Evolutionary conservation across 2,329 filamentous ascomycete genomes (phyloP), one percentile per base, ranked within the genome.

Genomic region (Talaromyces sp.): DNA sequence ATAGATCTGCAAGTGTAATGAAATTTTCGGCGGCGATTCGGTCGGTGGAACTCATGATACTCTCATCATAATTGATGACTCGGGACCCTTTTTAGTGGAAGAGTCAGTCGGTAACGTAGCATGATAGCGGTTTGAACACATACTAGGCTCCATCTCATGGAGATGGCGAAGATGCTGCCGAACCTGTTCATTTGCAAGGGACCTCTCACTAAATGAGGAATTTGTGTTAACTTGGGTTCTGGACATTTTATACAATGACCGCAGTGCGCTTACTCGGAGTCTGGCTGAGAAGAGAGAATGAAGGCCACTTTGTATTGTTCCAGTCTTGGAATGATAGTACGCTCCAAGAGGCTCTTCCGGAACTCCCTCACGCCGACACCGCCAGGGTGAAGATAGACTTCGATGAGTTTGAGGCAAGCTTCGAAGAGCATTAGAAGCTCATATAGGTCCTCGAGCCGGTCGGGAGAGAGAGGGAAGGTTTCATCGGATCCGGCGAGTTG

Each of bases 251-350:
- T n/a, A n/a, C n/a, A n/a, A n/a, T n/a, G n/a, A n/a, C n/a, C n/a
- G n/a, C n/a, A 61, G 26, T 13, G 41, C 41, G 60, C 62, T 14
- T 35, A 69, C 66, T 59, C 55, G 0, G 70, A 70, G 9, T 69
- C 67, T 1, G 70, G 65, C 53, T 73, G 70, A 60, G 69, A 65
- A 0, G 67, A 55, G 4, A 73, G 50, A 1, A 73, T 26, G 7
- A 72, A 58, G 50, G 69, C 63, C 11, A 68, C 61, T 59, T 71
- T 72, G 43, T 66, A 73, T 50, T 71, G 69, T 43, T 73, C 71
- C 31, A 73, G 46, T 4, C 67, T 62, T 0, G 69, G 67, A 9
- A 72, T 43, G 54, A 66, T 69, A 0, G 66, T 71, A 3, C 59
- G 64, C 3, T 72, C 70, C 31, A 73, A 38, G 9, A 73, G 59